Evolutionary conservation across 345 rosid genomes (phyloP), one percentile per base, ranked within the genome.

Genomic region (Eucalyptus grandis): DNA sequence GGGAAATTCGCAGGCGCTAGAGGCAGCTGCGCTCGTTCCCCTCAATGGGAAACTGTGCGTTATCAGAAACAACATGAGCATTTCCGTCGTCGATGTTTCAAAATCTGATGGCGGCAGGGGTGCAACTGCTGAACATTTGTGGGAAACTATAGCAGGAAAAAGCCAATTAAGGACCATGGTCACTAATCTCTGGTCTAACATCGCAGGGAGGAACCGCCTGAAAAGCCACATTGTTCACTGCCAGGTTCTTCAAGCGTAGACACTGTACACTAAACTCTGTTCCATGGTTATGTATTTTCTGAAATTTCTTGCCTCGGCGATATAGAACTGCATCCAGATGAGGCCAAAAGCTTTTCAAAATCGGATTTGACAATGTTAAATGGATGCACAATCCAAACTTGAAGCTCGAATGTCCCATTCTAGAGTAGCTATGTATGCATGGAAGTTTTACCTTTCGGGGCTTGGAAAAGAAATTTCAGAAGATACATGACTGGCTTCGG

Each of bases 151-250:
- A 85, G 90, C 95, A 2, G 96, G 96, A 46, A 95, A 91, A 90
- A 97, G 97, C 88, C 97, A 95, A 86, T 93, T 96, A 87, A 94
- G 94, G 92, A 95, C 95, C 62, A 88, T 96, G 91, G 92, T 96
- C n/a, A 92, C 94, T 27, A 94, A 95, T 89, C 92, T 96, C n/a
- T 94, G 92, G 96, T 96, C 96, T 40, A 96, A 94, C 89, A 89
- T 96, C 17, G 95, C 96, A 1, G 95, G 98, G 14, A 90, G 96
- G 94, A 94, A 91, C 91, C 94, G 98, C 88, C 93, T 96, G 87
- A 95, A 93, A 87, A 95, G 98, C 92, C 95, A 94, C 91, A 93
- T 96, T 47, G 95, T 96, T 89, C 98, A 96, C 89, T 95, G 98
- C 90, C 97, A 96, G 92, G 95, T 94, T 91, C 98, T 96, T 86